phyloP scores from a whole-genome alignment of 2,329 filamentous ascomycete genomes.

The Neofusicoccum parvum region DNA sequence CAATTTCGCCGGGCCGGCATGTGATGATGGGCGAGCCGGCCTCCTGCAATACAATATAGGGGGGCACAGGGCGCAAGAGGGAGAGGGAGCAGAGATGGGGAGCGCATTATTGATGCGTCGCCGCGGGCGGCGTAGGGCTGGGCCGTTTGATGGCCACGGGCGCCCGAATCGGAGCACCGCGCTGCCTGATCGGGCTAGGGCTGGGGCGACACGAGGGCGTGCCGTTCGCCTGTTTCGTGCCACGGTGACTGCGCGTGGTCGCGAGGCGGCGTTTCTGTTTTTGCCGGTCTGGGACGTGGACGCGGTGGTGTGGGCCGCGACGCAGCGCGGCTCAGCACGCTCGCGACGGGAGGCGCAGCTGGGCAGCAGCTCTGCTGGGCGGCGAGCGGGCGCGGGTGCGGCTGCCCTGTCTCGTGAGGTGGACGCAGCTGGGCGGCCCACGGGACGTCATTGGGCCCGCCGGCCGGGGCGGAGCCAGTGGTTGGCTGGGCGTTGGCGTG shows the following conservation, averaged over 20 bases:
- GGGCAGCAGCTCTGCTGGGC: background rate
- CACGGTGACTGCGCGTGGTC: background rate
- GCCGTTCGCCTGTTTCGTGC: background rate
- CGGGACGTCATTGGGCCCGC: slow-evolving; percentile 17
- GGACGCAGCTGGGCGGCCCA: background rate
- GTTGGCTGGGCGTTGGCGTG: background rate
- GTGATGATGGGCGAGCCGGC: background rate
- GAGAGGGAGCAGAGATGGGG: background rate
- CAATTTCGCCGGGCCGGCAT: background rate
- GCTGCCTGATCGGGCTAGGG: slow-evolving; percentile 6
- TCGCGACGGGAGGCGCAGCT: background rate
- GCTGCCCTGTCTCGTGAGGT: background rate
- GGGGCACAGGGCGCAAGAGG: background rate
- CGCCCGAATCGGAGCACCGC: background rate
- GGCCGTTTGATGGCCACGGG: background rate
- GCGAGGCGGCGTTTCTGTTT: background rate
- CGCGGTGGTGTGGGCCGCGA: background rate
- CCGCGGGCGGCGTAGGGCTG: slow-evolving; percentile 1
- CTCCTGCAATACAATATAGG: slow-evolving; percentile 12
- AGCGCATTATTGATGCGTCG: background rate
- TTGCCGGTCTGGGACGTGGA: background rate
- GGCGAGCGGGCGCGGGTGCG: background rate
- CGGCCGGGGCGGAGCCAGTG: background rate
- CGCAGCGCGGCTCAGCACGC: background rate
- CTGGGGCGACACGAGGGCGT: background rate